Conservation (phyloP, 2,329 filamentous ascomycete genomes). For the Botrytis fragariae region DNA sequence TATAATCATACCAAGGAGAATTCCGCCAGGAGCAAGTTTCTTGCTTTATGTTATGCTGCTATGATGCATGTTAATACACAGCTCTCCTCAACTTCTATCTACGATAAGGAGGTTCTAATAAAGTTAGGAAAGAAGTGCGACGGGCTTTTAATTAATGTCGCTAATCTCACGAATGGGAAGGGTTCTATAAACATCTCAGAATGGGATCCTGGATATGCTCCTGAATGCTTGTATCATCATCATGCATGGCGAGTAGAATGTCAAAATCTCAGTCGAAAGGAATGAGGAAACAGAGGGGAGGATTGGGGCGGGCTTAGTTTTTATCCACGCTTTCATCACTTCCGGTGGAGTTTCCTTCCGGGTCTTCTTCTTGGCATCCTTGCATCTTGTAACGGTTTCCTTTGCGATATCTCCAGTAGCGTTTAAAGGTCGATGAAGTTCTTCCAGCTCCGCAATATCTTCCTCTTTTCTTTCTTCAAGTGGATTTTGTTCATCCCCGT, state of each 20-base stretch:
- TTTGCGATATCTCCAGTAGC: too few species aligned
- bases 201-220: background rate
- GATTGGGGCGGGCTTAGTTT: too few species aligned
- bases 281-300: too few species aligned
- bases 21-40: background rate
- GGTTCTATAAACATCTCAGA: background rate
- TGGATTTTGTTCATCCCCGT: too few species aligned
- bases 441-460: too few species aligned
- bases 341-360: too few species aligned
- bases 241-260: background rate
- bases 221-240: background rate
- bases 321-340: too few species aligned
- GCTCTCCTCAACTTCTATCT: background rate
- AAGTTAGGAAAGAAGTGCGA: background rate
- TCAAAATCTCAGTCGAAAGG: background rate
- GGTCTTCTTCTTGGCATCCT: too few species aligned
- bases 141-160: background rate
- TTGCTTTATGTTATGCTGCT: background rate
- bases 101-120: background rate
- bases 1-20: background rate
- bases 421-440: too few species aligned
- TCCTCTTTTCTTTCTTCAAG: too few species aligned
- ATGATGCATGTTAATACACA: background rate
- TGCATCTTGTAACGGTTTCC: too few species aligned
- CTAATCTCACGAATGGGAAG: background rate